Evolutionary conservation across 345 rosid species (phyloP).

Genomic region (Brassica rapa): DNA sequence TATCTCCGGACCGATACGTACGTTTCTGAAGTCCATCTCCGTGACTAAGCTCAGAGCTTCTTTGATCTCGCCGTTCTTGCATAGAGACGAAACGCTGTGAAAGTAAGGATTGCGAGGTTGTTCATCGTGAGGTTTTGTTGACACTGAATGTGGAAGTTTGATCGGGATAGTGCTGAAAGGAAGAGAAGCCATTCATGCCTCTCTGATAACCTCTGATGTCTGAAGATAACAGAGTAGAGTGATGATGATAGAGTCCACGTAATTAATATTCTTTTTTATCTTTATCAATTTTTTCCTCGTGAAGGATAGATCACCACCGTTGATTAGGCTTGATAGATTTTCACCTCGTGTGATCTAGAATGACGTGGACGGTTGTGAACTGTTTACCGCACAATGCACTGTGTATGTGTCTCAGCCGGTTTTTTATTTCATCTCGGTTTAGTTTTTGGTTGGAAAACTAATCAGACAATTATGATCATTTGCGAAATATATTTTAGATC

Average conservation of each 20-base stretch:
- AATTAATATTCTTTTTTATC: background rate
- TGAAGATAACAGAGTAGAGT: conserved; percentile 32
- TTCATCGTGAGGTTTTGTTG: conserved; percentile 29
- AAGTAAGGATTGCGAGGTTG: conserved; percentile 38
- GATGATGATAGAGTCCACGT: background rate
- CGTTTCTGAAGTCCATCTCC: conserved; percentile 49
- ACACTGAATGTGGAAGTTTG: conserved; percentile 24
- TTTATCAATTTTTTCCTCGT: background rate
- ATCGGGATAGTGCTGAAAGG: conserved; percentile 33
- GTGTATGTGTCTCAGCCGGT: conserved; percentile 9
- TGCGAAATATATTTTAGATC: background rate
- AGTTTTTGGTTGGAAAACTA: background rate
- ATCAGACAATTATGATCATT: background rate
- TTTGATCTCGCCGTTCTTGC: conserved; percentile 57
- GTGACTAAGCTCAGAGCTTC: conserved; percentile 57
- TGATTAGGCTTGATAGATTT: conserved; percentile 1
- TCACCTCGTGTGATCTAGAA: background rate
- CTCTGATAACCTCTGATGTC: conserved; percentile 18
- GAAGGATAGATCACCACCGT: conserved; percentile 13
- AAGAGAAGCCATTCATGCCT: conserved; percentile 49
- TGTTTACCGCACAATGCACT: background rate
- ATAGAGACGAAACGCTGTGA: conserved; percentile 52
- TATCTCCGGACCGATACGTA: conserved; percentile 57
- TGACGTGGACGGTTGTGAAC: conserved; percentile 10
- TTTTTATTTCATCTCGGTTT: conserved; percentile 1